These are phyloP conservation scores for Pseudodiploospora longispora DNA, from an alignment of 2,329 filamentous ascomycete species.

Conservation along the genomic window DNA sequence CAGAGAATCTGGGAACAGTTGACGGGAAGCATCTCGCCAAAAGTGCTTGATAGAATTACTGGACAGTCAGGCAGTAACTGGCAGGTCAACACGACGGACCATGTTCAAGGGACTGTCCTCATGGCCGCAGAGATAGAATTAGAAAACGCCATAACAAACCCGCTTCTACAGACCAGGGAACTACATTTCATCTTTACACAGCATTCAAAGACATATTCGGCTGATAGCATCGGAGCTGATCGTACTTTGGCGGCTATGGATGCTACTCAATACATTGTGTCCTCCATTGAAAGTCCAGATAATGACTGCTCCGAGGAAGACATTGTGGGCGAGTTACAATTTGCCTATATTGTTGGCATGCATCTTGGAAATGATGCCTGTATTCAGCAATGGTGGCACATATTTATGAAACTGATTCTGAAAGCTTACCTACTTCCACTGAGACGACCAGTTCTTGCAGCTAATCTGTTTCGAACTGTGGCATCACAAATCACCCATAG, in stretches of 20 bases:
- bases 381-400: slow-evolving; percentile 54
- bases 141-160: slow-evolving; percentile 27
- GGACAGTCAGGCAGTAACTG: slow-evolving; percentile 35
- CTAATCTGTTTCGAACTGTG: slow-evolving; percentile 40
- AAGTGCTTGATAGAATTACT: slow-evolving; percentile 39
- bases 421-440: slow-evolving; percentile 38
- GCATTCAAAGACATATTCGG: slow-evolving; percentile 33
- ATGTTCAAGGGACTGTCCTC: slow-evolving; percentile 34
- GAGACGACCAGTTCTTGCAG: slow-evolving; percentile 35
- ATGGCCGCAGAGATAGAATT: slow-evolving; percentile 32
- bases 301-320: slow-evolving; percentile 28
- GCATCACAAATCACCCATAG: slow-evolving; percentile 49
- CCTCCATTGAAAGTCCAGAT: slow-evolving; percentile 25
- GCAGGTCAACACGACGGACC: slow-evolving; percentile 46
- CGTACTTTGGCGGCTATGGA: slow-evolving; percentile 39
- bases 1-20: slow-evolving; percentile 43
- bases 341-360: slow-evolving; percentile 49
- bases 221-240: slow-evolving; percentile 26
- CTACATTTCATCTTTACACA: slow-evolving; percentile 42
- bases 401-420: slow-evolving; percentile 43
- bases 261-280: slow-evolving; percentile 38
- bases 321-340: slow-evolving; percentile 52
- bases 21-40: slow-evolving; percentile 38
- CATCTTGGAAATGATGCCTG: slow-evolving; percentile 51
- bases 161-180: slow-evolving; percentile 27